Conservation (phyloP, 2,329 filamentous ascomycete genomes). For the Thelonectria rubi region DNA sequence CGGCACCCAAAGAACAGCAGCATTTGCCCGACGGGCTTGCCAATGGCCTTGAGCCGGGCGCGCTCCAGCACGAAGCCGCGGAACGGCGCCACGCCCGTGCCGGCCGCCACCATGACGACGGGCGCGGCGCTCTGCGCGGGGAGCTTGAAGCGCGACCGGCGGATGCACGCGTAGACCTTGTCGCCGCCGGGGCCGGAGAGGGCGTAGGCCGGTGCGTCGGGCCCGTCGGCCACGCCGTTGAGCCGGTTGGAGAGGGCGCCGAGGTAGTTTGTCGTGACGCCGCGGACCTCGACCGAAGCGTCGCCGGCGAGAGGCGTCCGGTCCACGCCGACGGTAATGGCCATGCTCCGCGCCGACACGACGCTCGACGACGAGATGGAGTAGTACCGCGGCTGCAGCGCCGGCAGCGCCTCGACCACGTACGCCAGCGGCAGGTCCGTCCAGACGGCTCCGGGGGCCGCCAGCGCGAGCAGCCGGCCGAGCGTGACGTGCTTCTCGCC, state of each 20-base stretch:
- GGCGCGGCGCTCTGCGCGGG: slow-evolving; percentile 53
- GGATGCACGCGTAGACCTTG: slow-evolving; percentile 37
- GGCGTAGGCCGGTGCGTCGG: slow-evolving; percentile 18
- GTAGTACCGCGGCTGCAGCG: slow-evolving; percentile 62
- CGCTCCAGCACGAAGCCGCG: slow-evolving; percentile 43
- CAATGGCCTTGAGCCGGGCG: slow-evolving; percentile 31
- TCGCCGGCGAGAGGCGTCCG: slow-evolving; percentile 30
- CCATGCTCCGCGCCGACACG: slow-evolving; percentile 36
- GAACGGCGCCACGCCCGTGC: slow-evolving; percentile 59
- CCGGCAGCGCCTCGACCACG: neutral
- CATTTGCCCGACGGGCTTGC: slow-evolving; percentile 36
- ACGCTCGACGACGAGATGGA: slow-evolving; percentile 67
- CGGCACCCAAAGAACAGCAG: slow-evolving; percentile 69
- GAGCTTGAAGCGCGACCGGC: slow-evolving; percentile 55
- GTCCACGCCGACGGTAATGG: slow-evolving; percentile 38
- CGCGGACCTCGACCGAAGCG: slow-evolving; percentile 27
- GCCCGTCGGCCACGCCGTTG: neutral
- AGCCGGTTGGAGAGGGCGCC: slow-evolving; percentile 29
- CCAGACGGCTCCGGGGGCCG: slow-evolving; percentile 33
- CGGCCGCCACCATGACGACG: slow-evolving; percentile 61
- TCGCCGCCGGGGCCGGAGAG: slow-evolving; percentile 30
- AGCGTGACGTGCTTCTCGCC: slow-evolving; percentile 40
- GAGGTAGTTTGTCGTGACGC: slow-evolving; percentile 43
- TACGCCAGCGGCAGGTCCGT: neutral
- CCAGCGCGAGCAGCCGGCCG: slow-evolving; percentile 36